Percentiles rank a stretch among this genome's conserved stretches.
Conservation (phyloP, 1,284 basidiomycete genomes). For the Papiliotrema fonsecae region DNA sequence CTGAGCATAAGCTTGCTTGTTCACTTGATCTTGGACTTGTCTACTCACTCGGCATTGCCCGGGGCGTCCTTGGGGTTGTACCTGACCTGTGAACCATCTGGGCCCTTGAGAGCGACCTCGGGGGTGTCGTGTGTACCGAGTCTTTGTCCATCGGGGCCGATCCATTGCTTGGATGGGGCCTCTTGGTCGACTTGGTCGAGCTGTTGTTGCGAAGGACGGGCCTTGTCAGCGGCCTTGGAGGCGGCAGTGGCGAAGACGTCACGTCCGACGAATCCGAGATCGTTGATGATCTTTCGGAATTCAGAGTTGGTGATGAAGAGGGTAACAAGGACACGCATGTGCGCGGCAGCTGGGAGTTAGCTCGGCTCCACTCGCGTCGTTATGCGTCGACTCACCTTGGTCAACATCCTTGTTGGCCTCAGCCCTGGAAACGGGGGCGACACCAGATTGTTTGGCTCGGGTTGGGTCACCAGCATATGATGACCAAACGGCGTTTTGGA, state of each 20-base stretch:
- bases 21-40: neutral
- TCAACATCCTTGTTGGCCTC: conserved; percentile 60
- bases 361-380: neutral
- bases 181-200: conserved; percentile 66
- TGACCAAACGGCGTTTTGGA: conserved; percentile 77
- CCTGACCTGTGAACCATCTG: conserved; percentile 45
- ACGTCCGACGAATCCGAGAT: conserved; percentile 75
- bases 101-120: conserved; percentile 42
- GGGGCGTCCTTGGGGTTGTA: conserved; percentile 50
- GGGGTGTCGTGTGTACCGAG: conserved; percentile 47
- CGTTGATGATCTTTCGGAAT: conserved; percentile 78
- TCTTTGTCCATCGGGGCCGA: conserved; percentile 47
- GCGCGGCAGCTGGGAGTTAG: conserved; percentile 58
- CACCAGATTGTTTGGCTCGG: conserved; percentile 49
- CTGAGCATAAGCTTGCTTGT: conserved; percentile 14
- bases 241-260: conserved; percentile 78
- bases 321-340: conserved; percentile 76
- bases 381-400: conserved; percentile 50
- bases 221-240: conserved; percentile 63
- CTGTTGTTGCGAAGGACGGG: conserved; percentile 64
- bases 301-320: conserved; percentile 88
- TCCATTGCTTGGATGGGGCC: conserved; percentile 59
- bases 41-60: conserved; percentile 30
- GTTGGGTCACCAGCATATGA: conserved; percentile 58
- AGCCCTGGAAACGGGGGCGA: conserved; percentile 55